Base-by-base conservation (phyloP, 2,329 filamentous ascomycete genomes). In the Calonectria ilicicola region DNA sequence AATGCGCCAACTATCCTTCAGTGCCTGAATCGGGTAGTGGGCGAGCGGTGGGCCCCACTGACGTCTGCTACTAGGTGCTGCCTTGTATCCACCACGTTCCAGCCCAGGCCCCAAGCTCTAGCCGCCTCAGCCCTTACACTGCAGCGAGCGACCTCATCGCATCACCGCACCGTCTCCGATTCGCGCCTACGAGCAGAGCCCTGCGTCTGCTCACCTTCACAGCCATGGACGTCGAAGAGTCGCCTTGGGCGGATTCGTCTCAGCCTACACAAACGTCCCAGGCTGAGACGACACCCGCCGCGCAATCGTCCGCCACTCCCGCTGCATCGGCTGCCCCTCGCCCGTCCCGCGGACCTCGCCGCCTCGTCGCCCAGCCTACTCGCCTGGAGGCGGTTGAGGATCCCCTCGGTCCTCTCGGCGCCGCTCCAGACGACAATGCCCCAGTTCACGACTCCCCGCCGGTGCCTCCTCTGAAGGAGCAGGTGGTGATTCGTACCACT, bases 351-450 rank as follows among this genome's bases (percentile, higher is more conserved):
- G 82, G 84, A n/a, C 88, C 88, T 44, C 91, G 92, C 76, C 90
- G 92, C 74, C 87, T 95, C 80, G 92, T 93, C 77, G 92, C 93
- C 72, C 93, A 96, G 82, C 91, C 93, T 35, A 95, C 94, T 58
- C 93, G 92, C 67, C 92, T 96, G 73, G 92, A 96, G 84, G 93
- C 93, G 73, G 93, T 95, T 77, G 91, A 93, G 51, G 93, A 95
- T 81, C 93, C 93, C 69, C 89, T 96, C 56, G 95, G 94, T 1
- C 94, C 94, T 26, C 87, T 97, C 65, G 94, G 94, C 71, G 93
- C 92, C 67, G 79, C 90, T 65, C 84, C 93, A 32, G 90, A 90
- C 65, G 82, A 82, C 51, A 84, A 82, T 76, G 82, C 79, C 68
- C 79, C 81, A 40, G 82, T 79, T 29, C 79, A 82, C 67, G 85